phyloP scores from a whole-genome alignment of 768 basidiomycete genomes.

The Tulasnella sp. region DNA sequence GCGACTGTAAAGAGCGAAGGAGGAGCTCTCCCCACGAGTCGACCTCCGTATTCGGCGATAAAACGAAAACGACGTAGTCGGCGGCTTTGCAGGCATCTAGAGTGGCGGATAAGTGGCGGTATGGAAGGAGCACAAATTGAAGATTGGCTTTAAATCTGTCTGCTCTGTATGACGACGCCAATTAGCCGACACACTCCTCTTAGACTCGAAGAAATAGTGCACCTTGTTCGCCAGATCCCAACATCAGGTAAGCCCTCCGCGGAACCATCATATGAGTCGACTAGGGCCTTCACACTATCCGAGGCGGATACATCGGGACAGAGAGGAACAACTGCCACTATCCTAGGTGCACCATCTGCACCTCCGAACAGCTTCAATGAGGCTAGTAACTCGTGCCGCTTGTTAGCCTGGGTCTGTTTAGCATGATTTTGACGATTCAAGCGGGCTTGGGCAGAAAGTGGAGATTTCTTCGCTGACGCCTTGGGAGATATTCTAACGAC shows the following conservation, averaged over 20 bases:
- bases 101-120: constrained; percentile 58
- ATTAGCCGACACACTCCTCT: neutral
- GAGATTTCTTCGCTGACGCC: neutral
- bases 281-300: constrained; percentile 44
- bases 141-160: constrained; percentile 86
- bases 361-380: constrained; percentile 71
- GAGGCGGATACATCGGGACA: constrained; percentile 49
- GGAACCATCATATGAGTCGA: constrained; percentile 45
- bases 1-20: constrained; percentile 76
- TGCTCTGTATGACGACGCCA: constrained; percentile 38
- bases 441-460: constrained; percentile 51
- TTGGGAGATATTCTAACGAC: neutral
- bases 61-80: constrained; percentile 78
- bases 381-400: constrained; percentile 54
- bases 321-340: constrained; percentile 81
- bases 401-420: constrained; percentile 67
- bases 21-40: constrained; percentile 76
- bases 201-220: constrained; percentile 18
- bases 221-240: constrained; percentile 62
- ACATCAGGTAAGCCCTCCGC: constrained; percentile 39
- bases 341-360: constrained; percentile 65
- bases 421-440: constrained; percentile 73
- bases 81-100: constrained; percentile 80
- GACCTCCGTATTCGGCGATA: constrained; percentile 77
- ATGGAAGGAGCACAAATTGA: constrained; percentile 71